Evolutionary conservation across 371 early-diverging fungal species (phyloP), one percentile per base, ranked within the genome.

Genomic region (Circinella minor): DNA sequence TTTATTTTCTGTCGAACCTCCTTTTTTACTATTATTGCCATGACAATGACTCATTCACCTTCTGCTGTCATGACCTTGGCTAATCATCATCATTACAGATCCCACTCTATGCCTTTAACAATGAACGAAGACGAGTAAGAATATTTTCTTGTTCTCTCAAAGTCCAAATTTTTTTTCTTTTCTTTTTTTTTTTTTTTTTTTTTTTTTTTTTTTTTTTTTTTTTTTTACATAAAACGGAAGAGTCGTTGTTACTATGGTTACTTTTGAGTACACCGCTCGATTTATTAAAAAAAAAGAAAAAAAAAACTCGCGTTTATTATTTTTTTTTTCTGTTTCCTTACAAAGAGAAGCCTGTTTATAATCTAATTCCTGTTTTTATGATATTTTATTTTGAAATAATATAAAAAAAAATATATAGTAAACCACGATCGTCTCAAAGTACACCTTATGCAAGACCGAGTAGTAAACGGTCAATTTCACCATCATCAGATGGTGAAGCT

Each of bases 21-120:
- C 43, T 43, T 43, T 27, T 1, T 27, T 27, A 27, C 2, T 27
- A 36, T 14, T 61, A 61, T 14, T 61, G 61, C 37, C 61, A 61
- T 61, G 38, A 51, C 51, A 17, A 17, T n/a, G 34, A 57, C 57
- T n/a, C 18, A 9, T 13, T 63, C 48, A 37, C 49, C 63, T 15
- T n/a, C 63, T 48, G 63, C 48, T 46, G 63, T 49, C 63, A 63
- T 49, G 63, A 36, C 49, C 13, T 43, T 63, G 63, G 15, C 34
- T 15, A 63, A 48, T 27, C 63, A 57, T 27, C 57, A 54, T 59
- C 71, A 71, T 60, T 66, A 71, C 20, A 36, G 71, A 48, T 65
- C 71, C 17, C 66, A 61, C 17, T 71, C 71, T 18, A 71, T 71
- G 71, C 71, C 71, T 18, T 27, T 48, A 59, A 36, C 15, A 61